Percentiles rank a stretch among this genome's conserved stretches.
Conservation (phyloP, 176 grass and related monocot genomes). For the Oryza rufipogon region DNA sequence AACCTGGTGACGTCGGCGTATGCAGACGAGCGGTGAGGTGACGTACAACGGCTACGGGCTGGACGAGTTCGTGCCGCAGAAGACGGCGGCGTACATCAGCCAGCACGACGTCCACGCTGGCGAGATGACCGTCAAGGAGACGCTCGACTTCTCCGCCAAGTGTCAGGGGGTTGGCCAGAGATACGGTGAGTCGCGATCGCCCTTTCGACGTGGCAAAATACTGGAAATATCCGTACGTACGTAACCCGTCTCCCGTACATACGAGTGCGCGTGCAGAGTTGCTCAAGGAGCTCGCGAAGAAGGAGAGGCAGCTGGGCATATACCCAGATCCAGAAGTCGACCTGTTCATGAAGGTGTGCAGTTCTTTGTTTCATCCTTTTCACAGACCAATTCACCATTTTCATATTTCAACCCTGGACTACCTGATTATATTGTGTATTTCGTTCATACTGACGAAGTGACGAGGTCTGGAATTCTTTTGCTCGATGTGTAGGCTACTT, state of each 20-base stretch:
- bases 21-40: slow-evolving; percentile 54
- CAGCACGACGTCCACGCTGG: slow-evolving; percentile 90
- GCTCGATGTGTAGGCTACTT: slow-evolving; percentile 63
- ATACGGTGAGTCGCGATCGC: slow-evolving; percentile 50
- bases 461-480: not conserved
- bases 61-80: slow-evolving; percentile 87
- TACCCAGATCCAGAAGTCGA: slow-evolving; percentile 90
- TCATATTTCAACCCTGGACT: too few relatives aligned
- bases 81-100: slow-evolving; percentile 98
- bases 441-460: not conserved
- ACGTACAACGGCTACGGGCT: slow-evolving; percentile 78
- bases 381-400: not conserved
- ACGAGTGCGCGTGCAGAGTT: slow-evolving; percentile 58
- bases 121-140: slow-evolving; percentile 98
- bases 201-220: not conserved
- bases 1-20: not conserved
- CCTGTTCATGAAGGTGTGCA: slow-evolving; percentile 99
- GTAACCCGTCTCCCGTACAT: too few relatives aligned
- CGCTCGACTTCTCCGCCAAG: slow-evolving; percentile 90
- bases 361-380: not conserved
- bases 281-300: slow-evolving; percentile 76
- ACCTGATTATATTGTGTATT: not conserved
- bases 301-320: slow-evolving; percentile 83
- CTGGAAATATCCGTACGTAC: too few relatives aligned
- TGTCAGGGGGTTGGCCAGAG: slow-evolving; percentile 88